Evolutionary conservation across 371 early-diverging fungal genomes (phyloP), one percentile per base, ranked within the genome.

Genomic region (Blakeslea trispora): DNA sequence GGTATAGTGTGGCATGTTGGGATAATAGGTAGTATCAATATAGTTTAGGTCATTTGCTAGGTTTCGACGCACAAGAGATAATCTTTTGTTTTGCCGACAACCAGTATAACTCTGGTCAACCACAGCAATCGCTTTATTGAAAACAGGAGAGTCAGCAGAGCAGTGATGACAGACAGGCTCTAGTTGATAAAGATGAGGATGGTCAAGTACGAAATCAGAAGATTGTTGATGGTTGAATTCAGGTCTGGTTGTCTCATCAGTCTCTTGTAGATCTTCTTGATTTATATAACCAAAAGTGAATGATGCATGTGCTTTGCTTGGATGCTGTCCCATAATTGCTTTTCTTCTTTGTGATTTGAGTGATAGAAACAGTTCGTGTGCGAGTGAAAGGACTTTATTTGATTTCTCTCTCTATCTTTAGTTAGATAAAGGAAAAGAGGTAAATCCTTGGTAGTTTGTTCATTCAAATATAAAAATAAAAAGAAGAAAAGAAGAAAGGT

Each of bases 1-100:
- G 15, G 55, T 55, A n/a, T 65, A 72, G 45, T 67, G 70, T 5
- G 50, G 48, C 6, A 68, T 47, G 42, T 63, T 59, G 10, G 72
- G 64, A 48, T 77, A 77, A 24, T 77, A 73, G 0, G 74, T 73
- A 44, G 72, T 66, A 42, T 75, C 76, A 48, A 75, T 71, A 50
- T 75, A 75, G 8, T 66, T 64, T 22, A 75, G 59, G 46, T 75
- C 76, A 28, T 61, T 59, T 14, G 63, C 74, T 10, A 74, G 47
- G 23, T 68, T 53, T 41, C 62, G 44, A 10, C 66, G 74, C 2
- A 74, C 66, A 9, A 74, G 31, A 11, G 71, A 69, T 35, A 71
- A 19, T 4, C 68, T 57, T 18, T 71, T 71, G 45, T 54, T 63
- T 42, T 68, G 59, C 2, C 63, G 54, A 46, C 74, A 74, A 28